Conservation (phyloP, 2,329 filamentous ascomycete genomes). For the Cladosporium austrohemisphaericum region DNA sequence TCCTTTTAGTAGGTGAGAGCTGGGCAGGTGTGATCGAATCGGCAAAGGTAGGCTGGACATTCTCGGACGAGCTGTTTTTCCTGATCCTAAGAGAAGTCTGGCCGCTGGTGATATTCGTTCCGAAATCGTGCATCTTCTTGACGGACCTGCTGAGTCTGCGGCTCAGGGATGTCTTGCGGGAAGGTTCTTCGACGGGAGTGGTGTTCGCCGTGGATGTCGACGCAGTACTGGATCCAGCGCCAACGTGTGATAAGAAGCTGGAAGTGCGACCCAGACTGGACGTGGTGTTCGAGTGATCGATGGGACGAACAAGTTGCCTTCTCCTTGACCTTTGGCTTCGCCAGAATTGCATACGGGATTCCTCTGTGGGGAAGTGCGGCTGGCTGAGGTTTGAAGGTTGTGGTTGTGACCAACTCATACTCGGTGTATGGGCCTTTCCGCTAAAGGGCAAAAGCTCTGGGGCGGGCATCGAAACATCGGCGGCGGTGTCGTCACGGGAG, state of each 20-base stretch:
- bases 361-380: conserved; percentile 13
- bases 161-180: conserved; percentile 12
- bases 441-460: conserved; percentile 12
- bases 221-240: background rate
- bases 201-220: background rate
- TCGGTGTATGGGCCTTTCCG: background rate
- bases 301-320: conserved; percentile 7
- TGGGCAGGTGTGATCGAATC: conserved; percentile 14
- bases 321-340: conserved; percentile 11
- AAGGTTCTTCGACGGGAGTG: background rate
- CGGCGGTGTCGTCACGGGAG: conserved; percentile 30
- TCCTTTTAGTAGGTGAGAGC: conserved; percentile 32
- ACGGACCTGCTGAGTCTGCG: conserved; percentile 10
- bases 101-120: conserved; percentile 9
- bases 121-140: conserved; percentile 15
- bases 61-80: conserved; percentile 7
- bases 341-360: conserved; percentile 12
- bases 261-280: conserved; percentile 1
- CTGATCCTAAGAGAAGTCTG: conserved; percentile 8
- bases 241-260: conserved; percentile 7
- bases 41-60: background rate
- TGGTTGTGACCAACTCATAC: conserved; percentile 7
- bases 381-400: background rate
- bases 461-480: conserved; percentile 19
- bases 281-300: conserved; percentile 5